These are phyloP conservation scores for Bremia lactucae DNA, from an alignment of 352 stramenopile genomes.

Conservation along the genomic window DNA sequence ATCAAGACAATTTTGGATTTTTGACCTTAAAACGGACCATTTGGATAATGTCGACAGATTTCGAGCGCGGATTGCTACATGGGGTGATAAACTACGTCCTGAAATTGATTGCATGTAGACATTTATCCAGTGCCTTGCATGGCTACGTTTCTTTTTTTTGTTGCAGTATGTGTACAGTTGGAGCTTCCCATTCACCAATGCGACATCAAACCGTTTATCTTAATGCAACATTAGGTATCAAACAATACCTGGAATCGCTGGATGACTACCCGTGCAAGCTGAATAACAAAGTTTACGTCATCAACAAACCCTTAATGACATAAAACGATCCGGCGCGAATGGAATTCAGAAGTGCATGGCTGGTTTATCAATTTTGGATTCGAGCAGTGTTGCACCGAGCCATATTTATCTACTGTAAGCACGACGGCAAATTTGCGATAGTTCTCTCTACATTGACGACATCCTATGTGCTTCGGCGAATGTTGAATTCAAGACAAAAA, in stretches of 20 bases:
- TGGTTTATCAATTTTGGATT: background rate
- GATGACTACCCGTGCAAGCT: background rate
- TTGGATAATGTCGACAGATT: background rate
- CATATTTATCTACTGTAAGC: background rate
- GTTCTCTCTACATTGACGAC: background rate
- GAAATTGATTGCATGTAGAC: background rate
- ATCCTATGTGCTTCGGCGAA: background rate
- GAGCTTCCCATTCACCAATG: background rate
- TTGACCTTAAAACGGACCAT: conserved; percentile 1
- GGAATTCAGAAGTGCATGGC: background rate
- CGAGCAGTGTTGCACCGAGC: too few species aligned
- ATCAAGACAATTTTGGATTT: background rate
- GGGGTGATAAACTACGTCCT: conserved; percentile 1
- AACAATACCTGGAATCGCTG: background rate
- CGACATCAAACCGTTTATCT: background rate
- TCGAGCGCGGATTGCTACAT: background rate
- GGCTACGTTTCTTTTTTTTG: background rate
- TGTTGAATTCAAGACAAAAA: background rate
- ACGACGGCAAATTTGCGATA: background rate
- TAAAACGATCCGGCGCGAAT: background rate
- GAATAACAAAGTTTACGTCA: background rate
- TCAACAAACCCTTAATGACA: background rate
- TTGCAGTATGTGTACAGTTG: background rate
- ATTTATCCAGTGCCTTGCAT: background rate
- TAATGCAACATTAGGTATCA: background rate